Evolutionary conservation across 129 eudicot species (phyloP).

Genomic region (Apium graveolens): DNA sequence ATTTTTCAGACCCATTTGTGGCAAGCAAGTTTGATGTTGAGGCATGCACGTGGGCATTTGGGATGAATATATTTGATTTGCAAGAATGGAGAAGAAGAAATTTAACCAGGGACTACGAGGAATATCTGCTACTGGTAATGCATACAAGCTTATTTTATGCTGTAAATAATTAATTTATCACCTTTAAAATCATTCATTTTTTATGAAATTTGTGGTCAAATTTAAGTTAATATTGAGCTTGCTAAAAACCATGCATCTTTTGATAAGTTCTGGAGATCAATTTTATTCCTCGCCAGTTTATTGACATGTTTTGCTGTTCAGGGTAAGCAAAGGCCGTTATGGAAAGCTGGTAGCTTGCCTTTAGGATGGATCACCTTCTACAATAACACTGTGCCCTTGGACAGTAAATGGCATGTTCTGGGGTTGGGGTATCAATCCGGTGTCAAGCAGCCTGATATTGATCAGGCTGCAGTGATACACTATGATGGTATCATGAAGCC

Average conservation of each 20-base stretch:
- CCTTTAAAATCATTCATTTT: background rate
- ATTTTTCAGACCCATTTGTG: slow-evolving; percentile 67
- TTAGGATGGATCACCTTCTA: slow-evolving; percentile 93
- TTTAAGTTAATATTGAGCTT: background rate
- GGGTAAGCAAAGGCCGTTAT: slow-evolving; percentile 63
- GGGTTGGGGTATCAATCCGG: slow-evolving; percentile 71
- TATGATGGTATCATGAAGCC: slow-evolving; percentile 92
- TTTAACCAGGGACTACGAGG: slow-evolving; percentile 49
- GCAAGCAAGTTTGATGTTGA: slow-evolving; percentile 37
- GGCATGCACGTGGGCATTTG: slow-evolving; percentile 89
- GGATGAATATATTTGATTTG: slow-evolving; percentile 86
- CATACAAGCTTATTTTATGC: background rate
- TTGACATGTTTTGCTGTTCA: slow-evolving; percentile 16
- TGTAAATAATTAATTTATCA: background rate
- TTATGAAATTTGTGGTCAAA: background rate
- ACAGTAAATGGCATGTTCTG: slow-evolving; percentile 68
- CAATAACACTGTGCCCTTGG: slow-evolving; percentile 51
- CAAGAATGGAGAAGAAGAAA: slow-evolving; percentile 60
- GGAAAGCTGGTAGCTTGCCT: slow-evolving; percentile 81
- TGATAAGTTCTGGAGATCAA: background rate
- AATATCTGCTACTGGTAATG: slow-evolving; percentile 59
- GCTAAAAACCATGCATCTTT: background rate
- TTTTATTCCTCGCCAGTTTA: background rate
- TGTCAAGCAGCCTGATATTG: slow-evolving; percentile 48
- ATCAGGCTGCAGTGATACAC: slow-evolving; percentile 72